phyloP scores from a whole-genome alignment of 140 eudicot species.

The Oenanthe javanica region DNA sequence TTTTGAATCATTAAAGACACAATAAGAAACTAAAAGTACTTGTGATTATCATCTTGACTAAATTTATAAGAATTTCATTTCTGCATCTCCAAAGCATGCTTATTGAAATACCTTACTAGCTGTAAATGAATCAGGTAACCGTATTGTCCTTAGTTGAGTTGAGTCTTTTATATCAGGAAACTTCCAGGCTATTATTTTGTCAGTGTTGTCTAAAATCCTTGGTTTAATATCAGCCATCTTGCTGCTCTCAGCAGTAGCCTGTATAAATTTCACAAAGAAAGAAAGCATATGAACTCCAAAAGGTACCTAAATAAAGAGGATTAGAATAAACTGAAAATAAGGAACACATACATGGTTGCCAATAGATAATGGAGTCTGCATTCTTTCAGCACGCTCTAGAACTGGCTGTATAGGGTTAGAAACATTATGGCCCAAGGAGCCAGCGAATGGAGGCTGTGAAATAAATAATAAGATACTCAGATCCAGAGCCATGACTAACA shows the following conservation, averaged over 20 bases:
- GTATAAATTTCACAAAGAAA: not conserved
- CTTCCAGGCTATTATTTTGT: slow-evolving; percentile 65
- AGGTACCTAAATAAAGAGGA: not conserved
- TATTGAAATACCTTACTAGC: slow-evolving; percentile 62
- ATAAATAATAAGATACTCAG: slow-evolving; percentile 15
- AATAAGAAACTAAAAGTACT: not conserved
- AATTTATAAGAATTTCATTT: not conserved
- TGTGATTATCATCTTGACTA: not conserved
- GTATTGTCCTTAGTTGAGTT: slow-evolving; percentile 58
- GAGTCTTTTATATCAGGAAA: slow-evolving; percentile 69
- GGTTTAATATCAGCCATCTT: slow-evolving; percentile 67
- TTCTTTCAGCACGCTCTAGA: slow-evolving; percentile 59
- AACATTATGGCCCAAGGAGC: slow-evolving; percentile 42
- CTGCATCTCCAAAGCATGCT: not conserved
- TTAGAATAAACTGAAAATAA: not conserved
- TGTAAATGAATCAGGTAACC: slow-evolving; percentile 68
- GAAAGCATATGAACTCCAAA: not conserved
- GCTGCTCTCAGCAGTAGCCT: slow-evolving; percentile 70
- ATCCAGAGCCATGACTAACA: not conserved
- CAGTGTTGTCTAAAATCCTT: slow-evolving; percentile 46
- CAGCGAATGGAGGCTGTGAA: slow-evolving; percentile 57
- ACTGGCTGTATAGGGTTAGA: slow-evolving; percentile 45
- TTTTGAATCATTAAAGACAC: not conserved
- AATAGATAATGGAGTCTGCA: slow-evolving; percentile 61
- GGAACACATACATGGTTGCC: slow-evolving; percentile 46